Evolutionary conservation across 768 basidiomycete genomes (phyloP).

Genomic region (Termitomyces sp.): DNA sequence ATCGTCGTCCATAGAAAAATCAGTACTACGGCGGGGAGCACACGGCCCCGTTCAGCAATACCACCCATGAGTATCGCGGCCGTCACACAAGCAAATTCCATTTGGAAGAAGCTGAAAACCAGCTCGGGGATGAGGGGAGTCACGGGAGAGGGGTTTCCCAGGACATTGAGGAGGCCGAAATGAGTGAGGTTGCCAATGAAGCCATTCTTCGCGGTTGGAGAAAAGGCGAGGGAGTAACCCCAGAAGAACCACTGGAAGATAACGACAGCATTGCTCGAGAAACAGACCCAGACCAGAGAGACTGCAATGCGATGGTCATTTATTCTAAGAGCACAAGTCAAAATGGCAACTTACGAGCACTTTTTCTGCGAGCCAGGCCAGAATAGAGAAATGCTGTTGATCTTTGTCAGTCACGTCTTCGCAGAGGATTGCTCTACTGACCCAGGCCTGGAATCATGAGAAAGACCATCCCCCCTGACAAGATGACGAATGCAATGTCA

Average conservation of each 20-base stretch:
- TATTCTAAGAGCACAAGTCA: neutral
- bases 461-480: constrained; percentile 66
- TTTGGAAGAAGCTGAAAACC: constrained; percentile 83
- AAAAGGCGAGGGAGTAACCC: constrained; percentile 80
- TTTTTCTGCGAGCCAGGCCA: constrained; percentile 66
- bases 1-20: constrained; percentile 83
- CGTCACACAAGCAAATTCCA: constrained; percentile 84
- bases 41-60: constrained; percentile 82
- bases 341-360: constrained; percentile 37
- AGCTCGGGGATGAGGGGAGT: constrained; percentile 79
- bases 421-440: constrained; percentile 18
- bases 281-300: constrained; percentile 73
- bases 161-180: constrained; percentile 73
- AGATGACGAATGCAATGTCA: constrained; percentile 67
- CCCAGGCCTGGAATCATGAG: constrained; percentile 80
- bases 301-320: constrained; percentile 29
- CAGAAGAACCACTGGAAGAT: constrained; percentile 78
- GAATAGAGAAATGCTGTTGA: constrained; percentile 66
- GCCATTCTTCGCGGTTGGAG: constrained; percentile 67
- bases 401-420: neutral
- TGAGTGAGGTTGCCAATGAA: constrained; percentile 78
- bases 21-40: constrained; percentile 79
- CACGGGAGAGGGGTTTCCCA: constrained; percentile 70
- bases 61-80: constrained; percentile 75
- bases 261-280: constrained; percentile 69